A percentile compares a stretch with the other conserved stretches of the same genome.
Conservation (phyloP, 2,329 filamentous ascomycete species). For the Xylaria sp. region DNA sequence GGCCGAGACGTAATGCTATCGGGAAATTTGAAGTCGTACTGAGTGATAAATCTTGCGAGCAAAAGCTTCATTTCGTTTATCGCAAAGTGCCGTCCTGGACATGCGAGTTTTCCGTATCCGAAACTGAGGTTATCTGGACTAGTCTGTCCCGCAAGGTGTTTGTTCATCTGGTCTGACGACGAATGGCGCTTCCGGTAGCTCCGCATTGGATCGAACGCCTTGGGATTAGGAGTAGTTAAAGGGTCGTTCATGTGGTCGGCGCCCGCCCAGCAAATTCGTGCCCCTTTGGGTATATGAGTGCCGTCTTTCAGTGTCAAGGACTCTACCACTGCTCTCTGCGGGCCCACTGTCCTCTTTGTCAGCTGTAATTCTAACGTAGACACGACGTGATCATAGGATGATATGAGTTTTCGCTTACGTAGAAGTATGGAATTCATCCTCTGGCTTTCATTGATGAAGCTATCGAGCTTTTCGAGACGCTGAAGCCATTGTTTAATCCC, state of each 20-base stretch:
- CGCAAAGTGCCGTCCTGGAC: constrained; percentile 33
- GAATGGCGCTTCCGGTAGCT: constrained; percentile 27
- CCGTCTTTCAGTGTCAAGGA: constrained; percentile 28
- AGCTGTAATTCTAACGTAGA: neutral
- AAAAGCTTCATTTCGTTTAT: constrained; percentile 31
- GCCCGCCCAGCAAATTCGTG: constrained; percentile 18
- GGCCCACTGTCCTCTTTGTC: constrained; percentile 6
- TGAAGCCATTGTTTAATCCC: constrained; percentile 25
- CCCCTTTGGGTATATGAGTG: constrained; percentile 26
- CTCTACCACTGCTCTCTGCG: constrained; percentile 22
- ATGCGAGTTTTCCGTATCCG: constrained; percentile 32
- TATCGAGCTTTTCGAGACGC: constrained; percentile 32
- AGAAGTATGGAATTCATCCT: constrained; percentile 23
- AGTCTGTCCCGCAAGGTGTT: constrained; percentile 24
- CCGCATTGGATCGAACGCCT: constrained; percentile 14
- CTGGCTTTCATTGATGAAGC: constrained; percentile 33
- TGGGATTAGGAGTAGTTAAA: neutral
- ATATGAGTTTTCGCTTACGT: constrained; percentile 14
- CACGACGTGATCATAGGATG: neutral
- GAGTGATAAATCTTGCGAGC: constrained; percentile 12
- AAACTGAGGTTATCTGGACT: constrained; percentile 27
- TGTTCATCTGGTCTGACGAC: constrained; percentile 23
- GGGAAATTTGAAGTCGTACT: constrained; percentile 26
- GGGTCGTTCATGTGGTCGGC: constrained; percentile 5
- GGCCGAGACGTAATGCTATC: constrained; percentile 7